A percentile compares a stretch with the other conserved stretches of the same genome.
These are phyloP conservation scores for Brassica napus DNA, from an alignment of 345 rosid species.

Conservation along the genomic window DNA sequence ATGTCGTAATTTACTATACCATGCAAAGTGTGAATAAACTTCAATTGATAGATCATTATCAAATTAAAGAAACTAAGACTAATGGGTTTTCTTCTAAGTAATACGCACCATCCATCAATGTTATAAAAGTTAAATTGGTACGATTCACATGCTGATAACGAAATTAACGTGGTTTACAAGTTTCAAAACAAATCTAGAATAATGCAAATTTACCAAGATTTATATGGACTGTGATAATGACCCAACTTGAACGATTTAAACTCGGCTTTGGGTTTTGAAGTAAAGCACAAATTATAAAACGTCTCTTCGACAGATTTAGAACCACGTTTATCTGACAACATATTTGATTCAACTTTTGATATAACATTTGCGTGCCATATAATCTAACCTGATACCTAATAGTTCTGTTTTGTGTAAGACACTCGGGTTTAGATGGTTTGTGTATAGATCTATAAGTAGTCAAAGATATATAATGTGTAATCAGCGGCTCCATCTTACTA, in stretches of 20 bases:
- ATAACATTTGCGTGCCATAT: constrained; percentile 15
- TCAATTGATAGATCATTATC: constrained; percentile 25
- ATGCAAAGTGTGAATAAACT: constrained; percentile 18
- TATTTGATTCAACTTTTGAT: constrained; percentile 8
- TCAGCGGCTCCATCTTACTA: constrained; percentile 6
- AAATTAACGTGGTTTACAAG: constrained; percentile 31
- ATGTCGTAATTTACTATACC: constrained; percentile 11
- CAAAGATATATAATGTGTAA: background rate
- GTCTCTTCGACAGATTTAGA: constrained; percentile 21
- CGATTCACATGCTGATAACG: constrained; percentile 28
- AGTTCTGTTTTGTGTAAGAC: constrained; percentile 8
- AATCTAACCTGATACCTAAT: constrained; percentile 11
- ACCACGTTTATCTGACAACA: background rate
- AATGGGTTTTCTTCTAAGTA: constrained; percentile 7
- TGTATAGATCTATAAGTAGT: background rate
- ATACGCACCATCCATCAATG: background rate
- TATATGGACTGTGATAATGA: constrained; percentile 13
- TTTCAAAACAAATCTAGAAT: constrained; percentile 2
- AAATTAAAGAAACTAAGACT: constrained; percentile 8
- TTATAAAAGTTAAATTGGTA: constrained; percentile 27
- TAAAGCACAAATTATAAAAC: constrained; percentile 5
- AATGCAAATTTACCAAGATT: constrained; percentile 37
- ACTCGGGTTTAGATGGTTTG: background rate
- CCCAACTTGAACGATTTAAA: constrained; percentile 9
- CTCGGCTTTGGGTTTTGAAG: background rate